Base-by-base conservation (phyloP, 2,329 filamentous ascomycete species). In the Neophaeococcomyces aloes region DNA sequence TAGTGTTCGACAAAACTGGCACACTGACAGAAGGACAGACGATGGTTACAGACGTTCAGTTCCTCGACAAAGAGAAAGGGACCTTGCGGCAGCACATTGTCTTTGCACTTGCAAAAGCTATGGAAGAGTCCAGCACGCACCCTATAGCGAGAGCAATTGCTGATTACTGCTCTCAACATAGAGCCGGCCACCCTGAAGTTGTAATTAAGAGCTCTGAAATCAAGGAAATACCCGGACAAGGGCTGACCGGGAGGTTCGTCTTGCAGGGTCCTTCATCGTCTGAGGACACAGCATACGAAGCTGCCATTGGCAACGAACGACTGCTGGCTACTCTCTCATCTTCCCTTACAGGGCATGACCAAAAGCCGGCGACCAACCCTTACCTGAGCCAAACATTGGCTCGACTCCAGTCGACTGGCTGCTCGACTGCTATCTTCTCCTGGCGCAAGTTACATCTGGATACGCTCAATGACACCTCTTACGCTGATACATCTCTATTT, bases 1-100 rank as follows among this genome's bases (percentile, higher is more conserved):
- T 91, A 30, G 82, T 91, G 1, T 91, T 93, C 58, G 86, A 93
- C 70, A 91, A 93, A 69, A 93, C 86, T 0, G 86, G 86, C 1
- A 93, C 86, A 0, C 65, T 93, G 46, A 91, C 86, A 0, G 68
- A 81, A 54, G 74, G 71, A 13, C 71, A 74, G 35, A 68, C 76
- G 18, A 66, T 64, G 33, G 71, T 79, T 1, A 72, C 72, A 4
- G 69, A 76, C 14, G 64, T 74, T 50, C 63, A 67, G 44, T 43
- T 67, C 11, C 55, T 70, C 30, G 51, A 58, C 18, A 19, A 42
- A 23, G 17, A 41, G 14, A 58, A 65, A 36, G 33, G 59, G 4
- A 45, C 56, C 1, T 54, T 56, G 7, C 49, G 64, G n/a, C 34
- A 31, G 17, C 44, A 14, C 21, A 48, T 65, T 31, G 61, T 71